These are phyloP conservation scores for Leishmania tropica DNA, from an alignment of 208 protist species.

Conservation along the genomic window DNA sequence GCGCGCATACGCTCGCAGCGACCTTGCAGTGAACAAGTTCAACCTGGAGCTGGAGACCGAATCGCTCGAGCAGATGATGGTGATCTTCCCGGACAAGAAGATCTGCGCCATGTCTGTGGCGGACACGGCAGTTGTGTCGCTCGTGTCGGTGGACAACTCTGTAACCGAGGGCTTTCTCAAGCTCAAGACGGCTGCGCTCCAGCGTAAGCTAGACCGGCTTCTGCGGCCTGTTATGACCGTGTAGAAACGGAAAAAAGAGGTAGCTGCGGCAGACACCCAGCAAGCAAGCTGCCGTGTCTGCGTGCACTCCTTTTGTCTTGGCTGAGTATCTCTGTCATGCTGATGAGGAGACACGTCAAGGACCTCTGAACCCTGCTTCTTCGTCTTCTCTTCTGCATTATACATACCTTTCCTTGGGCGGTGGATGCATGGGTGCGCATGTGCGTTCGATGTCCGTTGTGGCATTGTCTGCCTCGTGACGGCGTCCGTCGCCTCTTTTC, in stretches of 20 bases:
- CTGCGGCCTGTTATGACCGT: slow-evolving; percentile 58
- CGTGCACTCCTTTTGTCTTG: background rate
- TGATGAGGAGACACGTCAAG: background rate
- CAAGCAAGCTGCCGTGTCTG: background rate
- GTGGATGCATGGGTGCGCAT: background rate
- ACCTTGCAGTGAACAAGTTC: slow-evolving; percentile 65
- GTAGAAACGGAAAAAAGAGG: background rate
- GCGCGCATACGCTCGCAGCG: slow-evolving; percentile 66
- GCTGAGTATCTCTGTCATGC: background rate
- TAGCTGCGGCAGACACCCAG: background rate
- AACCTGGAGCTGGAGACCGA: slow-evolving; percentile 60
- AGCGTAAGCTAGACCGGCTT: slow-evolving; percentile 58
- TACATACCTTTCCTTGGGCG: background rate
- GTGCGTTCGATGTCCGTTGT: background rate
- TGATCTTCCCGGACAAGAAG: slow-evolving; percentile 63
- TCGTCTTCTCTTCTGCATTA: background rate
- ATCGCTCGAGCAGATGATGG: slow-evolving; percentile 76
- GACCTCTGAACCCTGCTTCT: background rate
- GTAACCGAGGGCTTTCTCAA: slow-evolving; percentile 83
- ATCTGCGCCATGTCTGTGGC: slow-evolving; percentile 82
- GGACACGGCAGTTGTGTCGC: slow-evolving; percentile 53
- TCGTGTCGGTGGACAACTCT: slow-evolving; percentile 34
- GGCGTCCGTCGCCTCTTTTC: background rate
- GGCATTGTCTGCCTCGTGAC: background rate
- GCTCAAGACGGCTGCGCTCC: slow-evolving; percentile 74